Conservation (phyloP, 108 stramenopile species). For the Fragilariopsis cylindrus region DNA sequence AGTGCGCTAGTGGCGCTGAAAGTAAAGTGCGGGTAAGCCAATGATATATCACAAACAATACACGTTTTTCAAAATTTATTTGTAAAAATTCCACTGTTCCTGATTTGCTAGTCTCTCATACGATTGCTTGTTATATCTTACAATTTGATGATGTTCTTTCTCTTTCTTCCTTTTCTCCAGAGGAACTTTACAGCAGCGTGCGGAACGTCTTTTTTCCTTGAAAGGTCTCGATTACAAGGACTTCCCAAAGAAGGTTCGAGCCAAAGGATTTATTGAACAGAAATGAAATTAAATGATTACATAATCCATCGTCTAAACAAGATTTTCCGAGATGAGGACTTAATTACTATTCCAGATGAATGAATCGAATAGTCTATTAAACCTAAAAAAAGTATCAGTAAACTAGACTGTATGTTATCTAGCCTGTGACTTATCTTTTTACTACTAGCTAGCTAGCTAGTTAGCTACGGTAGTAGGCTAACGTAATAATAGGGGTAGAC, state of each 20-base stretch:
- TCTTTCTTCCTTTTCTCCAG: slow-evolving; percentile 12
- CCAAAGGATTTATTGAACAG: slow-evolving; percentile 53
- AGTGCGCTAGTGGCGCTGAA: slow-evolving; percentile 78
- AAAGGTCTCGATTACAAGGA: slow-evolving; percentile 80
- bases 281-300: neutral
- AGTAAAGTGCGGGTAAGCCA: slow-evolving; percentile 85
- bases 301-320: neutral
- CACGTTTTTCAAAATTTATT: neutral
- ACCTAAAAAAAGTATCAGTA: too few relatives aligned
- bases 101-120: neutral
- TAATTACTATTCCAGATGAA: too few relatives aligned
- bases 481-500: too few relatives aligned
- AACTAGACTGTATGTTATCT: too few relatives aligned
- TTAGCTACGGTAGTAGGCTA: too few relatives aligned
- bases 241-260: slow-evolving; percentile 69
- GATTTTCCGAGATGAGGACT: neutral
- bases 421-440: too few relatives aligned
- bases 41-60: neutral
- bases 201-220: slow-evolving; percentile 81
- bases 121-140: neutral
- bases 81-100: neutral
- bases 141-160: neutral
- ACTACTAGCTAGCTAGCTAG: too few relatives aligned
- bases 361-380: too few relatives aligned
- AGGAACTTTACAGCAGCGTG: slow-evolving; percentile 81